These are phyloP conservation scores for Colletotrichum gloeosporioides DNA, from an alignment of 2,329 filamentous ascomycete genomes.

Conservation along the genomic window DNA sequence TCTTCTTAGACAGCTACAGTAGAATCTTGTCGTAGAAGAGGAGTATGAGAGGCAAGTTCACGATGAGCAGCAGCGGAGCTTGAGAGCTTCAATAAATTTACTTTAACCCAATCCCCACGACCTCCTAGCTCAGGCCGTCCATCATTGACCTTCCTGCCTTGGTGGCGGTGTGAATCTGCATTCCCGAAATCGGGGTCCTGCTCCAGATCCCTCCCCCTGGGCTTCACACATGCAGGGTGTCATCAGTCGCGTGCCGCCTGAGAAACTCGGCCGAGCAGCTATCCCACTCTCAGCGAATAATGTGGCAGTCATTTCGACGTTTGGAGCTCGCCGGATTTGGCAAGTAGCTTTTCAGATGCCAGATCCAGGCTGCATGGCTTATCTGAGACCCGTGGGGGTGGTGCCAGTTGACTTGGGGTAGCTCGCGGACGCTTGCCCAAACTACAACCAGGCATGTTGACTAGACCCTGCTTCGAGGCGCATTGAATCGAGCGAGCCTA, in stretches of 20 bases:
- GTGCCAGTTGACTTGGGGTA: not conserved
- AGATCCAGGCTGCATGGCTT: not conserved
- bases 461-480: not conserved
- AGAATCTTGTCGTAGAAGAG: fast-evolving
- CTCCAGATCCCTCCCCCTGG: not conserved
- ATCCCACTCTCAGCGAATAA: not conserved
- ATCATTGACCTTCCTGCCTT: not conserved
- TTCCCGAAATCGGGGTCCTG: not conserved
- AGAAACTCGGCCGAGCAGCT: not conserved
- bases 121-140: not conserved
- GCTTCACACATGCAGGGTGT: not conserved
- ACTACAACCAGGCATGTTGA: not conserved
- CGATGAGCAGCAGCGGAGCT: not conserved
- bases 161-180: not conserved
- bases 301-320: not conserved
- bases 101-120: not conserved
- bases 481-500: not conserved
- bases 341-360: not conserved
- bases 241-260: not conserved
- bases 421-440: not conserved
- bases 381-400: not conserved
- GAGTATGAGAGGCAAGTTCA: not conserved
- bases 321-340: not conserved
- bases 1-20: no score
- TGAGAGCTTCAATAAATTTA: not conserved